Evolutionary conservation across 495 filamentous ascomycete genomes (phyloP).

Genomic region (Xylaria scruposa): DNA sequence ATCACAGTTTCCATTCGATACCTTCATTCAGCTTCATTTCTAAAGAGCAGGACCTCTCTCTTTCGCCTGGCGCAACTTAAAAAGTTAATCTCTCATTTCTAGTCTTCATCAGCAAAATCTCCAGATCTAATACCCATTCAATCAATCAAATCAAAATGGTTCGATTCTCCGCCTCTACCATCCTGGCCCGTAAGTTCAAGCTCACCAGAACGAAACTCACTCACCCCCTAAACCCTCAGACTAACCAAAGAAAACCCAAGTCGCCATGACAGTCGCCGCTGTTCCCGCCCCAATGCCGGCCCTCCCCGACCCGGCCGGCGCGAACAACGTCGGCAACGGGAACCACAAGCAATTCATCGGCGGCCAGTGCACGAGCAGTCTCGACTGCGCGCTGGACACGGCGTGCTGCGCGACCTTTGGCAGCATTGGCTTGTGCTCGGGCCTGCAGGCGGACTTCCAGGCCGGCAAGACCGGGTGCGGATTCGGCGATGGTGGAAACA

Average conservation of each 20-base stretch:
- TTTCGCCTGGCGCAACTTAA: not conserved
- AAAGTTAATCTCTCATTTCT: not conserved
- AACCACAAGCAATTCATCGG: slow-evolving; percentile 45
- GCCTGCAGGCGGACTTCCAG: slow-evolving; percentile 46
- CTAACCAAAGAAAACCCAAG: not conserved
- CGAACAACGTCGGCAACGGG: slow-evolving; percentile 48
- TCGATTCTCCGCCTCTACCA: slow-evolving; percentile 16
- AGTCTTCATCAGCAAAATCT: not conserved
- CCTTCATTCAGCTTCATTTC: slow-evolving; percentile 7
- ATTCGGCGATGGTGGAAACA: slow-evolving; percentile 37
- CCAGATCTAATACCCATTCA: not conserved
- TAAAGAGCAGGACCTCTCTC: slow-evolving; percentile 18
- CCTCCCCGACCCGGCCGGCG: slow-evolving; percentile 41
- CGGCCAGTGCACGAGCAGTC: slow-evolving; percentile 42
- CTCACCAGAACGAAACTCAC: not conserved
- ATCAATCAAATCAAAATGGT: slow-evolving; percentile 25
- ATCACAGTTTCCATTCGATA: slow-evolving; percentile 8
- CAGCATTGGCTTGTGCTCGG: slow-evolving; percentile 47
- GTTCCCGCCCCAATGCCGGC: slow-evolving; percentile 18
- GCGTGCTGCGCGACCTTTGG: slow-evolving; percentile 43
- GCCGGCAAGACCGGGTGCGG: slow-evolving; percentile 57
- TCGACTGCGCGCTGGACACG: slow-evolving; percentile 39
- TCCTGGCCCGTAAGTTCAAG: slow-evolving; percentile 24
- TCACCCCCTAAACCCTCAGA: not conserved
- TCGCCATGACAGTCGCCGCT: slow-evolving; percentile 31